Evolutionary conservation across 2,329 filamentous ascomycete species (phyloP), one percentile per base, ranked within the genome.

Genomic region (Grosmannia huntii): DNA sequence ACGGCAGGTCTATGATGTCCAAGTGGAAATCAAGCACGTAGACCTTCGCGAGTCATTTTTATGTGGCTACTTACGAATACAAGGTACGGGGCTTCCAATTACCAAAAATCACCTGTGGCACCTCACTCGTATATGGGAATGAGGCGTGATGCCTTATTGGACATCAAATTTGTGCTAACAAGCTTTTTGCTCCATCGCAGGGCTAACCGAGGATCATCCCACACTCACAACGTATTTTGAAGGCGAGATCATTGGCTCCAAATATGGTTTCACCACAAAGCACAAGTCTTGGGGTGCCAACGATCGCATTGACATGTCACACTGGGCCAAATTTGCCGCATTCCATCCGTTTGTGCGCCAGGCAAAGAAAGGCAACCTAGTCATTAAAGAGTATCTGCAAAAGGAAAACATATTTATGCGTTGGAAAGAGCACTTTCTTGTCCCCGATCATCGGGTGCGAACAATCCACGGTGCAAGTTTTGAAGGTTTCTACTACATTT

Each of bases 151-250:
- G 1, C 6, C 23, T 21, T 9, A 10, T 5, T 5, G 7, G 25
- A 14, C 11, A 10, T 14, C 9, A 23, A 6, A 25, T 23, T 14
- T 10, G 11, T 25, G 23, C 46, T 49, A 6, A 49, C 23, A 11
- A 49, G 36, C 4, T 14, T 2, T 14, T n/a, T 7, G 11, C 23
- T 10, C 12, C 25, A 12, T 49, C 14, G 21, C 64, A 96, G 91
- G 91, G 56, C 77, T 99, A 19, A 97, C 94, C 0, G 87, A 95
- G 68, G 91, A 96, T 72, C 92, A 97, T 69, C 92, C 92, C 14
- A 96, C 91, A n/a, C 77, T 99, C 55, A 97, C 92, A 10, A 99
- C 94, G 1, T 99, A 95, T 70, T 99, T 99, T 66, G 92, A 97
- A 72, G 91, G 92, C 70, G 94, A 99, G 73, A 95, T 99, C 57